Conservation (phyloP, 2,329 filamentous ascomycete genomes). For the Macroventuria anomochaeta region DNA sequence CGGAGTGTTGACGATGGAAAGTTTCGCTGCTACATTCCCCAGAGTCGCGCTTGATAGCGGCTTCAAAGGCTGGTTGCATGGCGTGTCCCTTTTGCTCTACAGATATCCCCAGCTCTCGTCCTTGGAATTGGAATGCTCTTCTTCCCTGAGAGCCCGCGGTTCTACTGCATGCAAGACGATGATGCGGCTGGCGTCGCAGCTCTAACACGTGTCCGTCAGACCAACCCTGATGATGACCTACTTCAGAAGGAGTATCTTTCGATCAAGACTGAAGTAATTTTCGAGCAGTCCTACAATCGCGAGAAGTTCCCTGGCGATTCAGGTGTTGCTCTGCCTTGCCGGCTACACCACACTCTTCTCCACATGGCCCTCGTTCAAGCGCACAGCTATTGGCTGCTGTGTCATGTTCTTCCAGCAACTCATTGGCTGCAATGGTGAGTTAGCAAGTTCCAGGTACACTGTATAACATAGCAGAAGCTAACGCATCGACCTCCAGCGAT, state of each 20-base stretch:
- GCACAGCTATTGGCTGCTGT: conserved; percentile 42
- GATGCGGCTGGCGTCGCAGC: conserved; percentile 56
- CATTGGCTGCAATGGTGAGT: conserved; percentile 77
- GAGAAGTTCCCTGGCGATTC: conserved; percentile 39
- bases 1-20: conserved; percentile 31
- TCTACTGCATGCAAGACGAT: conserved; percentile 41
- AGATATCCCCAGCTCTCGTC: conserved; percentile 80
- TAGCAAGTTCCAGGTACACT: background rate
- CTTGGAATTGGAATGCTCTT: conserved; percentile 66
- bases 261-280: conserved; percentile 56
- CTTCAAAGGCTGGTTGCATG: conserved; percentile 34
- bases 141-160: conserved; percentile 35
- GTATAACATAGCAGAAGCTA: background rate
- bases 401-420: conserved; percentile 57
- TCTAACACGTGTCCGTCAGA: conserved; percentile 55
- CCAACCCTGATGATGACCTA: conserved; percentile 57
- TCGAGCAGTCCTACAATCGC: conserved; percentile 58
- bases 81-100: conserved; percentile 78
- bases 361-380: conserved; percentile 53
- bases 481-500: conserved; percentile 57
- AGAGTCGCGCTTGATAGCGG: conserved; percentile 25
- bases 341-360: conserved; percentile 58
- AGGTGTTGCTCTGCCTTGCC: conserved; percentile 63
- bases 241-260: conserved; percentile 70
- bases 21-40: conserved; percentile 29